Evolutionary conservation across 2,329 filamentous ascomycete species (phyloP), one percentile per base, ranked within the genome.

Genomic region (Lasiodiplodia citricola): DNA sequence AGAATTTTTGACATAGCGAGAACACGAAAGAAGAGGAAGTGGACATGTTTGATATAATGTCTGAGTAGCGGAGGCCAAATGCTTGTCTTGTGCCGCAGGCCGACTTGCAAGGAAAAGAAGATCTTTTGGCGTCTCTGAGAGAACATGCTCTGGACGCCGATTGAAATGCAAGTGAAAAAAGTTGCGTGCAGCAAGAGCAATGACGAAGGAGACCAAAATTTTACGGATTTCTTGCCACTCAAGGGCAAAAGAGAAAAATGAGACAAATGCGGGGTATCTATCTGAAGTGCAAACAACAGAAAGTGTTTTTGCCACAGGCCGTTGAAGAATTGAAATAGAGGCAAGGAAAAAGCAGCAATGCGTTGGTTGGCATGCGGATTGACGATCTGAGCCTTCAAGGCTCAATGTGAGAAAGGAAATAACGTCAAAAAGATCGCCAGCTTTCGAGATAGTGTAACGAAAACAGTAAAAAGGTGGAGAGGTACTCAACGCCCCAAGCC

Each of bases 251-350:
- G 18, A 51, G 1, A 37, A 37, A 25, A 41, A 18, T 25, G 31
- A 52, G 44, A 64, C 25, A 50, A 60, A 44, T 52, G 47, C 47
- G 60, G 60, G 60, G 60, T 64, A 64, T 64, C 60, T 64, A 52
- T 52, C 60, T 64, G 60, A 64, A 52, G 60, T 52, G n/a, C 60
- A 64, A 64, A 28, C 60, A 52, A 41, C 60, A 64, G 60, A 64
- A 64, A 62, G 58, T 38, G 60, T 16, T 63, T 3, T 23, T 41
- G 44, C 55, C 23, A 38, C 10, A 18, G n/a, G 58, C 58, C 21
- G 44, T 51, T 63, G 44, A 37, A 64, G 18, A 35, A 38, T 31
- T 8, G n/a, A 62, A 14, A 51, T 11, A 52, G 37, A 10, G 50
- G 41, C 25, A 52, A 64, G 3, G 41, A 31, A 64, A 52, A 52